phyloP scores from a whole-genome alignment of 2,329 filamentous ascomycete genomes.

The Blastomyces silverae region DNA sequence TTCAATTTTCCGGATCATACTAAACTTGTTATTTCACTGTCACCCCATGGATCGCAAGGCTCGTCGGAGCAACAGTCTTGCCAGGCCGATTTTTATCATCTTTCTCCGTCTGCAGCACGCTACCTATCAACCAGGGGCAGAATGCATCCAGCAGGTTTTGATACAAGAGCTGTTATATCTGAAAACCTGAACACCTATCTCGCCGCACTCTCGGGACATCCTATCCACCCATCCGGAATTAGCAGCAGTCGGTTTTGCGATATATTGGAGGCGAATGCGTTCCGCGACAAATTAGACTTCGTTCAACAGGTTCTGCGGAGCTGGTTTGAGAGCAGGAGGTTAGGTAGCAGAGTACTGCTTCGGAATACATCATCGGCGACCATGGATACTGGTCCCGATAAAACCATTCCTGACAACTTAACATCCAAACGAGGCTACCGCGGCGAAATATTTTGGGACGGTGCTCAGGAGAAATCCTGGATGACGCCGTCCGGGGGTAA shows the following conservation, averaged over 20 bases:
- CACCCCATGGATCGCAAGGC: slow-evolving; percentile 16
- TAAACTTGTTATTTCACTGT: slow-evolving; percentile 44
- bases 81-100: slow-evolving; percentile 45
- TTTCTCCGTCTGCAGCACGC: slow-evolving; percentile 42
- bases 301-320: slow-evolving; percentile 37
- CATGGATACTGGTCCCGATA: background rate
- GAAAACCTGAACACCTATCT: slow-evolving; percentile 39
- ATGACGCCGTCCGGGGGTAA: slow-evolving; percentile 41
- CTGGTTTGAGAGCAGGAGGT: slow-evolving; percentile 36
- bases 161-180: slow-evolving; percentile 38
- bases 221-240: slow-evolving; percentile 27
- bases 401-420: background rate
- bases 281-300: slow-evolving; percentile 40
- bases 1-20: slow-evolving; percentile 51
- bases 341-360: slow-evolving; percentile 31
- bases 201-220: slow-evolving; percentile 34
- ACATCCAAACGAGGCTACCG: slow-evolving; percentile 6
- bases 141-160: slow-evolving; percentile 41
- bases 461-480: slow-evolving; percentile 36
- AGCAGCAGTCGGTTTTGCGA: slow-evolving; percentile 37
- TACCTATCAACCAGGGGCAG: slow-evolving; percentile 38
- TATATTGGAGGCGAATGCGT: slow-evolving; percentile 41
- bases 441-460: slow-evolving; percentile 36
- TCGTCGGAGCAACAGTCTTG: slow-evolving; percentile 27
- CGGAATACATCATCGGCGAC: background rate